Base-by-base conservation (phyloP, 2,329 filamentous ascomycete genomes). In the Fusarium falciforme region DNA sequence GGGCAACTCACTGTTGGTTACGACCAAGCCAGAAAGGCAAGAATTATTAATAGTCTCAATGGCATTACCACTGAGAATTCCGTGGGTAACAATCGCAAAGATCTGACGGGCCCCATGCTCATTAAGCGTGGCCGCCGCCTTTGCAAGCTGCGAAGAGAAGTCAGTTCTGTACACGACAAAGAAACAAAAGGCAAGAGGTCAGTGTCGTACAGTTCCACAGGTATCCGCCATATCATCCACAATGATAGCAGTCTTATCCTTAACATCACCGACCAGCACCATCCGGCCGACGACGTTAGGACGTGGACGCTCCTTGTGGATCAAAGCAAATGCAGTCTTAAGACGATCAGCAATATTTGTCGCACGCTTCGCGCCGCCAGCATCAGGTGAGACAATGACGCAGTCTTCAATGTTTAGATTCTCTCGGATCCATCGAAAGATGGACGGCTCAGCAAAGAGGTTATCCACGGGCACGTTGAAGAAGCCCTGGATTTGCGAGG, bases 181-280 rank as follows among this genome's bases (percentile, higher is more conserved):
- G n/a, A 58, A 12, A 14, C 33, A 85, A 98, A 98, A 81, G 84
- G 84, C 22, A 88, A 85, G 76, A 93, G 7, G 9, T 22, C 31
- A 25, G 20, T 17, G 16, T 20, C 55, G 4, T 58, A 58, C 55
- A 36, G 55, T 97, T 73, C 94, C 94, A 82, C 95, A 98, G 4
- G 95, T 98, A 81, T 98, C 95, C 31, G 95, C 95, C 94, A 98
- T 98, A 82, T 98, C 95, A 82, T 98, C 95, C 65, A 98, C 95
- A 57, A 98, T 91, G 79, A 98, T 98, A 67, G 95, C 95, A 35
- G 95, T 91, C 85, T 95, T 95, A 84, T 93, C 93, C 75, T 91
- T 89, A 52, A 98, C 96, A 73, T 96, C 94, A 72, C 96, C 96
- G 58, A 98, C 95, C 31, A 98, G 91, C 1, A 84, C 93, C 94